These are phyloP conservation scores for Lathyrus oleraceus DNA, from an alignment of 306 rosid genomes.

Conservation along the genomic window DNA sequence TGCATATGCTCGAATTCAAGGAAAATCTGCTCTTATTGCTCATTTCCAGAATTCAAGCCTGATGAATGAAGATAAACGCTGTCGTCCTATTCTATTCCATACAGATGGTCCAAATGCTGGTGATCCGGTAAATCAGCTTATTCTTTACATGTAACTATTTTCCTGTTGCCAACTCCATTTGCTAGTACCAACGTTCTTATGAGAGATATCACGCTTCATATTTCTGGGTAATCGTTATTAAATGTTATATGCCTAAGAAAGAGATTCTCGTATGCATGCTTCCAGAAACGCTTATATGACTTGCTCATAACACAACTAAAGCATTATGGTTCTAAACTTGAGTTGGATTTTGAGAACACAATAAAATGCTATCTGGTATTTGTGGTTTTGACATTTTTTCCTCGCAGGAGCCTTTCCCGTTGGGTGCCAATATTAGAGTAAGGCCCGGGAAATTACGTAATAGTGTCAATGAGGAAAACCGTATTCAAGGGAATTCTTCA, in stretches of 20 bases:
- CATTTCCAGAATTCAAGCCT: conserved; percentile 88
- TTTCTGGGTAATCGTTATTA: conserved; percentile 12
- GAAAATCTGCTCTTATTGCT: conserved; percentile 76
- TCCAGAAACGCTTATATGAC: too few species aligned
- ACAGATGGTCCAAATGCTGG: conserved; percentile 91
- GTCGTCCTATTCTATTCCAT: conserved; percentile 88
- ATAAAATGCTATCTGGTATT: neutral
- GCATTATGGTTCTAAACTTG: conserved; percentile 23
- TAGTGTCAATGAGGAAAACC: conserved; percentile 49
- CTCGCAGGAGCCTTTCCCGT: conserved; percentile 81
- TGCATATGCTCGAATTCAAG: conserved; percentile 88
- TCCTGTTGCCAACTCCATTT: conserved; percentile 15
- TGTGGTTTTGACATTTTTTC: conserved; percentile 18
- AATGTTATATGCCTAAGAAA: neutral
- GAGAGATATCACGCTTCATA: neutral
- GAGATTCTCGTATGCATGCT: conserved; percentile 12
- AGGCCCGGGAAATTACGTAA: conserved; percentile 66
- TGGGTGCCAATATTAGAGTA: conserved; percentile 64
- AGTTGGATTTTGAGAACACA: conserved; percentile 27
- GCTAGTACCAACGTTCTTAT: conserved; percentile 4
- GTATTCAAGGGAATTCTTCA: conserved; percentile 54
- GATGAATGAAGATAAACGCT: conserved; percentile 80
- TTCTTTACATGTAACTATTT: conserved; percentile 20
- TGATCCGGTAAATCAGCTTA: conserved; percentile 60
- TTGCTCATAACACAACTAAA: too few species aligned